A percentile compares a stretch with the other conserved stretches of the same genome.
Evolutionary conservation across 768 basidiomycete genomes (phyloP).

Genomic region (Paxillus involutus): DNA sequence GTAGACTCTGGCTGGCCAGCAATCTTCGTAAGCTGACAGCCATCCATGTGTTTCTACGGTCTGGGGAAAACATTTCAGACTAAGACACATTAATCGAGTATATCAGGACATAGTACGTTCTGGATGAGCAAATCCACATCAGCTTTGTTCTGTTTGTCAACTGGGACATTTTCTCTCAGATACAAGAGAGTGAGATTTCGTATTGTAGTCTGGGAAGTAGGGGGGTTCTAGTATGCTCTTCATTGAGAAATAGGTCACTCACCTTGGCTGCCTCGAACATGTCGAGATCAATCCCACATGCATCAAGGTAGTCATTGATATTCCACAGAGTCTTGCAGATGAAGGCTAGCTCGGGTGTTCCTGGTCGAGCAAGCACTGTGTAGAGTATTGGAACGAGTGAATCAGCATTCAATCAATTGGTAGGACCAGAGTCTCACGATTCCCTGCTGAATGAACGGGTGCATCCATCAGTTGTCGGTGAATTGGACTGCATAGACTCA

Average conservation of each 20-base stretch:
- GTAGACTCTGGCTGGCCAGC: conserved; percentile 3
- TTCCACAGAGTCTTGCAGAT: neutral
- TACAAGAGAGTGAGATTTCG: neutral
- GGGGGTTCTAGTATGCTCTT: neutral
- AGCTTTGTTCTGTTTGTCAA: neutral
- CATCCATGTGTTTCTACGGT: neutral
- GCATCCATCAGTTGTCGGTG: neutral
- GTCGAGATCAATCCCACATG: neutral
- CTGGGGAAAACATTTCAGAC: neutral
- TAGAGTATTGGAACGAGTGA: neutral
- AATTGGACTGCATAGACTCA: neutral
- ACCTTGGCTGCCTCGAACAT: neutral
- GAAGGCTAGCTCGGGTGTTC: neutral
- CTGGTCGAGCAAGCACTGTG: neutral
- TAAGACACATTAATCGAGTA: neutral
- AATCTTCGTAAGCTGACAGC: neutral
- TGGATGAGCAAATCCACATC: neutral
- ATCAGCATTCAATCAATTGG: neutral
- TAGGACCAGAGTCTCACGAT: neutral
- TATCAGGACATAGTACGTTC: neutral
- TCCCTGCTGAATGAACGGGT: neutral
- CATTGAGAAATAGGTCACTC: neutral
- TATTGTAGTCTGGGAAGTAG: neutral
- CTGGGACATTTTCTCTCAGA: neutral
- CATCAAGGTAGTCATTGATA: neutral